phyloP scores from a whole-genome alignment of 768 basidiomycete species.

The Porphyrellus cyaneotinctus region DNA sequence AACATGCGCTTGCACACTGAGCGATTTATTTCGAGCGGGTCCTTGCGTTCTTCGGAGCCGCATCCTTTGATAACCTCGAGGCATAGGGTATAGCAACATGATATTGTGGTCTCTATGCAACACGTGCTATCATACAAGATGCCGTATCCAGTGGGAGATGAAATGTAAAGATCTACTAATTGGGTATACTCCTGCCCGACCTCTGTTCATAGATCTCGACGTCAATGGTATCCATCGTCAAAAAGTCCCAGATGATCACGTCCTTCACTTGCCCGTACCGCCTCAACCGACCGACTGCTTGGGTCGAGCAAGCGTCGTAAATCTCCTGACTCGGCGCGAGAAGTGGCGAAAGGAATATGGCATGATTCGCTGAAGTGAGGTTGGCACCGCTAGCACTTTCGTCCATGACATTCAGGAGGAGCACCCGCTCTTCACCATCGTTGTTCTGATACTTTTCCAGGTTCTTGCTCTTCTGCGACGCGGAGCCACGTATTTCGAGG shows the following conservation, averaged over 20 bases:
- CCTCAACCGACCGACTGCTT: constrained; percentile 79
- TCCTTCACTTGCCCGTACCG: constrained; percentile 79
- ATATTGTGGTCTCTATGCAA: background rate
- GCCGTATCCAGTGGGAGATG: constrained; percentile 7
- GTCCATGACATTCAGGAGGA: constrained; percentile 90
- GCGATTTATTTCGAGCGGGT: background rate
- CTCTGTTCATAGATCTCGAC: constrained; percentile 70
- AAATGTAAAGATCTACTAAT: constrained; percentile 17
- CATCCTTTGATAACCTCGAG: background rate
- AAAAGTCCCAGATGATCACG: constrained; percentile 79
- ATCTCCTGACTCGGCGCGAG: constrained; percentile 78
- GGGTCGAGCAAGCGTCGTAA: constrained; percentile 79
- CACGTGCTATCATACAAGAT: constrained; percentile 9
- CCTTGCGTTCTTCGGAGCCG: no score
- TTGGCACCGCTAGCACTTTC: constrained; percentile 94
- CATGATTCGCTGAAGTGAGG: constrained; percentile 89
- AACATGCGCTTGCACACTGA: background rate
- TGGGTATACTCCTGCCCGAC: constrained; percentile 24
- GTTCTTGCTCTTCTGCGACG: constrained; percentile 73
- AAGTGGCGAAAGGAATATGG: constrained; percentile 90
- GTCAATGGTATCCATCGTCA: constrained; percentile 87
- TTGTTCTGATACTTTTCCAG: constrained; percentile 86
- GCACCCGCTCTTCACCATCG: constrained; percentile 67
- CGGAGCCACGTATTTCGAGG: constrained; percentile 78
- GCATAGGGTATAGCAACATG: background rate